Evolutionary conservation across 495 filamentous ascomycete genomes (phyloP).

Genomic region (Halenospora varia): DNA sequence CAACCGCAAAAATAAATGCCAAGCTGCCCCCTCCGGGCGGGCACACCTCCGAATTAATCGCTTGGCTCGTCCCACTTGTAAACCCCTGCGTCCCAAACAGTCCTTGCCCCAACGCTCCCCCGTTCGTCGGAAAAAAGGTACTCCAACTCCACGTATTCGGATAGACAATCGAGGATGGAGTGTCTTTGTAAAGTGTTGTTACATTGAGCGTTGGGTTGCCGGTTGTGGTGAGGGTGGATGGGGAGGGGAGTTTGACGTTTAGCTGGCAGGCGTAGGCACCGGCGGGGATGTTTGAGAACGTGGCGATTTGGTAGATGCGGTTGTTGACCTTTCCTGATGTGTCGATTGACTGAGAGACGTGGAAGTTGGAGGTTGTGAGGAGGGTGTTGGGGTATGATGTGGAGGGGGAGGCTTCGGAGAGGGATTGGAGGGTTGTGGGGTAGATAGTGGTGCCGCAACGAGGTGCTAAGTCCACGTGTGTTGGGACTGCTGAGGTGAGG

Average conservation of each 20-base stretch:
- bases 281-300: slow-evolving; percentile 16
- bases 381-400: slow-evolving; percentile 6
- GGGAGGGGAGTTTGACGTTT: slow-evolving; percentile 12
- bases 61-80: neutral
- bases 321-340: slow-evolving; percentile 7
- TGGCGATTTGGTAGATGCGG: slow-evolving; percentile 19
- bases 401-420: slow-evolving; percentile 8
- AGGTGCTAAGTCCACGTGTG: slow-evolving; percentile 21
- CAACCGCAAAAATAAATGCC: slow-evolving; percentile 17
- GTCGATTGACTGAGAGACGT: slow-evolving; percentile 11
- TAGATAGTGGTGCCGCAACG: slow-evolving; percentile 18
- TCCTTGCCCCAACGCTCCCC: slow-evolving; percentile 5
- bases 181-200: slow-evolving; percentile 4
- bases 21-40: slow-evolving; percentile 8
- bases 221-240: slow-evolving; percentile 9
- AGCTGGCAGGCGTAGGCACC: slow-evolving; percentile 19
- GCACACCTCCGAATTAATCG: slow-evolving; percentile 19
- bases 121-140: slow-evolving; percentile 4
- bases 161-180: slow-evolving; percentile 1
- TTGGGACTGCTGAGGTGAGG: slow-evolving; percentile 14
- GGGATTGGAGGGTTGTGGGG: slow-evolving; percentile 15
- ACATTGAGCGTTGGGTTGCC: slow-evolving; percentile 17
- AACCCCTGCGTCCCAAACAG: slow-evolving; percentile 18
- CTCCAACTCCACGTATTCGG: slow-evolving; percentile 14
- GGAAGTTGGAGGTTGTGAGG: slow-evolving; percentile 6